Evolutionary conservation across 1,284 basidiomycete genomes (phyloP), one percentile per base, ranked within the genome.

Genomic region (Heterobasidion annosum): DNA sequence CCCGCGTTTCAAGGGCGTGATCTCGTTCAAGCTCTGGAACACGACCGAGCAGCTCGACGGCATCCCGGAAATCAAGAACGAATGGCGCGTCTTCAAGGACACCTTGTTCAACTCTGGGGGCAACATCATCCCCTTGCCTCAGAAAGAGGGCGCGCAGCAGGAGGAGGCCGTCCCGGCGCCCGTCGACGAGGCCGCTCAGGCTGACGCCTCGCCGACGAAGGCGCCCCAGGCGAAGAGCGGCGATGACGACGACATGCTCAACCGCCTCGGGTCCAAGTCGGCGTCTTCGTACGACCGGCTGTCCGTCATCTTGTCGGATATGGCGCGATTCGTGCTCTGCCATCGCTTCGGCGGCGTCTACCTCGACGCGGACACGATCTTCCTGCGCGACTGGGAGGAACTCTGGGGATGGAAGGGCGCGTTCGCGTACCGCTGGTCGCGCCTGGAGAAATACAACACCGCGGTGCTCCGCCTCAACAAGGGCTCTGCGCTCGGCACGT

Each of bases 21-120:
- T 87, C 67, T 79, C 82, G 64, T 86, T 87, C 72, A 79, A 77
- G 63, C 72, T 85, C 64, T 87, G 84, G 84, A 85, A 86, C 63
- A 85, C 83, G 42, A 85, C 83, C 3, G 83, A 85, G 64, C 83
- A 85, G 64, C 71, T 87, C 19, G 84, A 87, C 61, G 78, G 75
- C 37, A 68, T 84, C 1, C 73, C 75, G 6, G 84, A 86, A 65
- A 67, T 86, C 50, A 73, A 73, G 62, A 70, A 80, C 56, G 81
- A 82, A 56, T 87, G 84, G 84, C 71, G 84, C 43, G 65, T 67
- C 12, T 59, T 71, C 48, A 62, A 66, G 37, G 69, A 70, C 52
- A 68, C 63, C 61, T 69, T 80, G 34, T 82, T 87, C 71, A 84
- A 83, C 59, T 82, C 81, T 13, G 82, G 81, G 4, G 83, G 82